Evolutionary conservation across 1,139 yeast genomes (phyloP).

Genomic region (Saccharomyces hybrid): DNA sequence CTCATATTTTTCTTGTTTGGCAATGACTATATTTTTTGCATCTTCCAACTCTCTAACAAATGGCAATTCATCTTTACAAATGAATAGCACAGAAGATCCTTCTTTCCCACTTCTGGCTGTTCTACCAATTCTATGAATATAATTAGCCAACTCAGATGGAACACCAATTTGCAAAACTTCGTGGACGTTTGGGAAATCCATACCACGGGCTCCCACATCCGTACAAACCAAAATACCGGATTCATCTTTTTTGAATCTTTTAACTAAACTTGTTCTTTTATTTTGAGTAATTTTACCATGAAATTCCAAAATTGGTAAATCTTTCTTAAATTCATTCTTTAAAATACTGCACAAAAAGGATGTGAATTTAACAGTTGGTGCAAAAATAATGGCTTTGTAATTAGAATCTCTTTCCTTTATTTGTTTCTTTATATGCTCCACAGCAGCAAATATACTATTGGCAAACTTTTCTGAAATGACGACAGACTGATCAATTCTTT

Average conservation of each 20-base stretch:
- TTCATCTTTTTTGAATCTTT: slow-evolving; percentile 29
- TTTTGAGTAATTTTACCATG: slow-evolving; percentile 69
- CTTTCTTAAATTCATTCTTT: slow-evolving; percentile 23
- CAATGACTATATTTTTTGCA: slow-evolving; percentile 46
- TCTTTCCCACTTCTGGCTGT: slow-evolving; percentile 88
- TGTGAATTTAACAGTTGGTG: slow-evolving; percentile 70
- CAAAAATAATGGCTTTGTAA: slow-evolving; percentile 74
- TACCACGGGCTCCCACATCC: slow-evolving; percentile 94
- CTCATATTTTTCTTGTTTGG: slow-evolving; percentile 34
- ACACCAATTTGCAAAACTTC: slow-evolving; percentile 76
- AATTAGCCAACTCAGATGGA: slow-evolving; percentile 68
- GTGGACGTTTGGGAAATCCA: slow-evolving; percentile 82
- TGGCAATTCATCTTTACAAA: slow-evolving; percentile 42
- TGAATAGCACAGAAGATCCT: slow-evolving; percentile 57
- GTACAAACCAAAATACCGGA: slow-evolving; percentile 69
- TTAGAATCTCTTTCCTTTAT: slow-evolving; percentile 25
- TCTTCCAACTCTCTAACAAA: slow-evolving; percentile 40
- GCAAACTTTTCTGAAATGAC: slow-evolving; percentile 43
- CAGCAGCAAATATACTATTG: slow-evolving; percentile 47
- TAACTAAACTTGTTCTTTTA: slow-evolving; percentile 28
- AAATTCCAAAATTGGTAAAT: slow-evolving; percentile 35
- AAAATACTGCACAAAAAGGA: slow-evolving; percentile 45
- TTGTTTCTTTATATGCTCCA: slow-evolving; percentile 41
- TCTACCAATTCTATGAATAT: slow-evolving; percentile 91
- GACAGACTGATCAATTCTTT: slow-evolving; percentile 64